phyloP scores from a whole-genome alignment of 805 yeast genomes.

The Tetrapisispora pingtungensis region DNA sequence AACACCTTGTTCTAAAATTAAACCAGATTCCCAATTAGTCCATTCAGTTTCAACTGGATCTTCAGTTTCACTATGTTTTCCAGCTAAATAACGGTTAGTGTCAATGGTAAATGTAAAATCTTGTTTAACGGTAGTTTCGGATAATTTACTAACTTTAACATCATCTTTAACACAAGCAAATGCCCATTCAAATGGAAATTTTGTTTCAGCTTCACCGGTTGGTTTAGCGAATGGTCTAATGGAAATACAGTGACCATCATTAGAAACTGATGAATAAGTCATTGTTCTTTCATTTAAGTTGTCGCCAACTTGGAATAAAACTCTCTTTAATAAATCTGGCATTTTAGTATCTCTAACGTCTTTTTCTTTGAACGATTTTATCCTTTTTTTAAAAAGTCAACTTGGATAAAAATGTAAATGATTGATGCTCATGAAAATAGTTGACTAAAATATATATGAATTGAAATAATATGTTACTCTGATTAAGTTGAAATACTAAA shows the following conservation, averaged over 20 bases:
- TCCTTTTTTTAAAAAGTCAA: too few species aligned
- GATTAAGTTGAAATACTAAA: too few species aligned
- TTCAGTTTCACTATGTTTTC: conserved; percentile 24
- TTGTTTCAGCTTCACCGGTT: conserved; percentile 16
- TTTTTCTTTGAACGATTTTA: background rate
- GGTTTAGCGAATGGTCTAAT: conserved; percentile 31
- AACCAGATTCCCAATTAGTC: conserved; percentile 27
- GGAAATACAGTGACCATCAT: conserved; percentile 28
- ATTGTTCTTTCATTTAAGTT: conserved; percentile 23
- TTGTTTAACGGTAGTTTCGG: conserved; percentile 12
- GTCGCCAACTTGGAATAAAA: conserved; percentile 23
- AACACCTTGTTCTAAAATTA: conserved; percentile 26
- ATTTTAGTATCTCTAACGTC: conserved; percentile 6
- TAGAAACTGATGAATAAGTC: conserved; percentile 25
- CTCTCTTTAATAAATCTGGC: conserved; percentile 27
- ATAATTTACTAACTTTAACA: conserved; percentile 28
- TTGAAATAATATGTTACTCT: too few species aligned
- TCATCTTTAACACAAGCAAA: conserved; percentile 42
- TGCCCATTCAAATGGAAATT: conserved; percentile 49
- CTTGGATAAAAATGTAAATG: too few species aligned
- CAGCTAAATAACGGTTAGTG: conserved; percentile 20
- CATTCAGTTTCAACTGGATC: conserved; percentile 21
- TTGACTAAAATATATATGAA: too few species aligned
- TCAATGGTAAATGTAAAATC: conserved; percentile 26
- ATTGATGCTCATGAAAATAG: background rate